Evolutionary conservation across 2,329 filamentous ascomycete species (phyloP).

Genomic region (Sarocladium oryzae): DNA sequence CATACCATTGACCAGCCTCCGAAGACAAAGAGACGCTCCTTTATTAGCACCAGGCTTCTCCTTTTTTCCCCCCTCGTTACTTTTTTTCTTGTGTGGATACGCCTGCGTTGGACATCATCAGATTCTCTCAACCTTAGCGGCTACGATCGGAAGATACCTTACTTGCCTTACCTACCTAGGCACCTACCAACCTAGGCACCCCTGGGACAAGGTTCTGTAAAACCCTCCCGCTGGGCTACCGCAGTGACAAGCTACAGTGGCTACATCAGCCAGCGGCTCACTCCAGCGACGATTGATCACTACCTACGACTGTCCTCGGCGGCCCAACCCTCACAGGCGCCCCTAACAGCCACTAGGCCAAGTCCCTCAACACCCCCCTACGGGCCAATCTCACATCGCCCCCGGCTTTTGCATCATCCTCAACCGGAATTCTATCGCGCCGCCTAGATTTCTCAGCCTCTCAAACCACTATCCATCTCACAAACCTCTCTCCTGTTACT

Average conservation of each 20-base stretch:
- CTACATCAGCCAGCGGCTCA: neutral
- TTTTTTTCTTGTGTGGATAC: neutral
- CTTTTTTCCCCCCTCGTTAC: too few relatives aligned
- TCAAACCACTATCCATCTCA: slow-evolving; percentile 3
- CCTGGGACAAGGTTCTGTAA: too few relatives aligned
- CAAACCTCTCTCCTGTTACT: slow-evolving; percentile 3
- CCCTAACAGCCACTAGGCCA: neutral
- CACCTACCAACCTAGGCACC: too few relatives aligned
- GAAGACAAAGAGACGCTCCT: too few relatives aligned
- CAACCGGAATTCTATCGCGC: slow-evolving; percentile 9
- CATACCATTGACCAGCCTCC: too few relatives aligned
- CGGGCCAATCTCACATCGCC: slow-evolving; percentile 7
- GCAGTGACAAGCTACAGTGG: neutral
- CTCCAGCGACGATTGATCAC: neutral
- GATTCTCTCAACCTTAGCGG: too few relatives aligned
- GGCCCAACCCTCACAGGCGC: neutral
- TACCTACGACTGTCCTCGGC: too few relatives aligned
- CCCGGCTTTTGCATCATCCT: slow-evolving; percentile 9
- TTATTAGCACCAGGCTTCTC: too few relatives aligned
- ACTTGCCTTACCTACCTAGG: too few relatives aligned
- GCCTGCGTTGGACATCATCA: neutral
- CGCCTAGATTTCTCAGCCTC: slow-evolving; percentile 9
- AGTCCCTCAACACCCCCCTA: neutral
- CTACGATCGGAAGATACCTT: too few relatives aligned
- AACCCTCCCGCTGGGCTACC: too few relatives aligned